Base-by-base conservation (phyloP, 2,329 filamentous ascomycete species). In the Sporothrix inflata region DNA sequence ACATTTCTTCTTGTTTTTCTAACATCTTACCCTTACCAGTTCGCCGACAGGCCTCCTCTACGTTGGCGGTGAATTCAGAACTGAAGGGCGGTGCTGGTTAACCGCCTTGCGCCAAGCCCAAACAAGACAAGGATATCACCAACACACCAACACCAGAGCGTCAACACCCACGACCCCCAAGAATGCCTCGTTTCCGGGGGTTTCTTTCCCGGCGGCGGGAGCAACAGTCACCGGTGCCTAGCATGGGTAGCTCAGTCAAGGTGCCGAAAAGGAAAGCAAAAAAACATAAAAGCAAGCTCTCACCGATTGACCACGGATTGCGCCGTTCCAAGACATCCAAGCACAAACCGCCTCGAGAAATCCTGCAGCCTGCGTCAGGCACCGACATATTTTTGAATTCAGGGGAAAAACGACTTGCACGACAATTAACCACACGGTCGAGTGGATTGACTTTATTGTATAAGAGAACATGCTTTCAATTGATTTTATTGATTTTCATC, bases 291-390 rank as follows among this genome's bases (percentile, higher is more conserved):
- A 6, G 6, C 45, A 47, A 47, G 45, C 45, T 47, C 14, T 47
- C 24, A 12, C 24, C 53, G 14, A 34, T 34, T 8, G 53, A 47
- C 3, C 30, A 53, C n/a, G 49, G 21, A 49, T 27, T 53, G 27
- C 21, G 55, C 30, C 30, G 30, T 34, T 42, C n/a, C n/a, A 7
- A 42, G 38, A 42, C 34, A 61, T 40, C 9, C 4, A 55, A 16
- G 34, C 34, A 14, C 57, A 40, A 61, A 40, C 34, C 34, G 19
- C 34, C 38, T 40, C 2, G 9, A 21, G 19, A 42, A 63, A 63
- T 63, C 19, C 57, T 42, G 57, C 34, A 63, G 57, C 57, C 57
- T 63, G 57, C 30, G 49, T 24, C 57, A 63, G 57, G 57, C 57
- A 63, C 57, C 57, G 34, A 63, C 9, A 63, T 63, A 42, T 53